Evolutionary conservation across 202 grass and related monocot genomes (phyloP), one percentile per base, ranked within the genome.

Genomic region (Zoysia matrella): DNA sequence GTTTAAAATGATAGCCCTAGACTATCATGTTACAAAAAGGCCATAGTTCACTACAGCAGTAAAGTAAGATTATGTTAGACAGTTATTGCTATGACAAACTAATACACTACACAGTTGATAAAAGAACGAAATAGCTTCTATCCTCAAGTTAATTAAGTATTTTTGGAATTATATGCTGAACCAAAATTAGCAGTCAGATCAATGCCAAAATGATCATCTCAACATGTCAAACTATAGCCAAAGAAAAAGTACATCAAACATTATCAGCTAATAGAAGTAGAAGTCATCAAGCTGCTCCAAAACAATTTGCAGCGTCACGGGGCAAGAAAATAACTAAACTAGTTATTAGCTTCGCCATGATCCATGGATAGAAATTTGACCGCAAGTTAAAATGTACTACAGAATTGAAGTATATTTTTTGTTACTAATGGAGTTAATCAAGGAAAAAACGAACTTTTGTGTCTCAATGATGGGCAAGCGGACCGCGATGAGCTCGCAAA

Each of bases 381-480:
- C 7, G 49, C 47, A 40, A n/a, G 9, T 42, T 12, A 14, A 11
- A n/a, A 6, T 9, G 16, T 36, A 36, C 30, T 49, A 8, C 1
- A 63, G 4, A 66, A 54, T 11, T 15, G 22, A 42, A 49, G 56
- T 58, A 11, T 16, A 63, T 47, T 2, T 18, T 70, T 0, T 10
- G 60, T 15, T 11, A 58, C 15, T 58, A 36, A 75, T 10, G 47
- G 18, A n/a, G 40, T 15, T 3, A 4, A 52, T 40, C 0, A 2
- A 36, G 36, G 39, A 9, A 16, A 6, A 0, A 2, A 83, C 82
- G 10, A 71, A 98, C 96, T 87, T 99, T 82, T 99, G 93, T 2
- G 91, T 49, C 85, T 99, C 96, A 3, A 99, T 96, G 85, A 99
- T 82, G 53, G 96, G 93, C 66, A 99, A 87, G 3, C 96, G 90